Percentiles rank a stretch among this genome's conserved stretches.
phyloP scores from a whole-genome alignment of 805 yeast genomes.

The Hanseniaspora meyeri region DNA sequence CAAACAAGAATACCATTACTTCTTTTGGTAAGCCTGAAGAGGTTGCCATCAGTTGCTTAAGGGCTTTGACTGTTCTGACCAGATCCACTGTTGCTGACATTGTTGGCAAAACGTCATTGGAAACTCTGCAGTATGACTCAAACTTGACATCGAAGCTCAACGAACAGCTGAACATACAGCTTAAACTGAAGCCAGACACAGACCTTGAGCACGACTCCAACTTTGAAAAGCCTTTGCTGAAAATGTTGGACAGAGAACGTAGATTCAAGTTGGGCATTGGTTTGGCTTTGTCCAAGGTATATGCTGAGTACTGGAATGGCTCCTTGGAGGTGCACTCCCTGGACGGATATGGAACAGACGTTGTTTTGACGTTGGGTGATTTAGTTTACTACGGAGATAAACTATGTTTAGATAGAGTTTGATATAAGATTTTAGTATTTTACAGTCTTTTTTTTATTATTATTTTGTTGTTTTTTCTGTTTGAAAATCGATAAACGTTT shows the following conservation, averaged over 20 bases:
- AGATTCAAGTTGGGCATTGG: slow-evolving; percentile 74
- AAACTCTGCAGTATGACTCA: slow-evolving; percentile 10
- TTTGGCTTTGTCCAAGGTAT: slow-evolving; percentile 81
- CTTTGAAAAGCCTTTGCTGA: slow-evolving; percentile 39
- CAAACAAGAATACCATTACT: slow-evolving; percentile 53
- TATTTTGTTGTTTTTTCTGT: neutral
- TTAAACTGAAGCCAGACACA: neutral
- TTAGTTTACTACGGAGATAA: slow-evolving; percentile 56
- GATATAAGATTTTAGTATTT: slow-evolving; percentile 37
- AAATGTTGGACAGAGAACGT: slow-evolving; percentile 60
- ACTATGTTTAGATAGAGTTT: slow-evolving; percentile 63
- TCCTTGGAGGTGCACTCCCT: slow-evolving; percentile 67
- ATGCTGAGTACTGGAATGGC: slow-evolving; percentile 96
- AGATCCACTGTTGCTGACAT: slow-evolving; percentile 16
- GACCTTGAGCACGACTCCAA: slow-evolving; percentile 20
- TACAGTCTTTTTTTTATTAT: slow-evolving; percentile 29
- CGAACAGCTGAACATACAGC: slow-evolving; percentile 1
- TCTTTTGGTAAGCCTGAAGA: slow-evolving; percentile 68
- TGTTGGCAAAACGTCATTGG: slow-evolving; percentile 30
- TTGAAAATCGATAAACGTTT: neutral
- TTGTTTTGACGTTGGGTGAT: slow-evolving; percentile 64
- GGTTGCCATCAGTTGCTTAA: slow-evolving; percentile 43
- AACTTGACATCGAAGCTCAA: slow-evolving; percentile 4
- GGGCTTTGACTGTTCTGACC: neutral
- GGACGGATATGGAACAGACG: slow-evolving; percentile 88